Evolutionary conservation across 73 alveolate species (phyloP), one percentile per base, ranked within the genome.

Genomic region (Paramecium biaurelia): DNA sequence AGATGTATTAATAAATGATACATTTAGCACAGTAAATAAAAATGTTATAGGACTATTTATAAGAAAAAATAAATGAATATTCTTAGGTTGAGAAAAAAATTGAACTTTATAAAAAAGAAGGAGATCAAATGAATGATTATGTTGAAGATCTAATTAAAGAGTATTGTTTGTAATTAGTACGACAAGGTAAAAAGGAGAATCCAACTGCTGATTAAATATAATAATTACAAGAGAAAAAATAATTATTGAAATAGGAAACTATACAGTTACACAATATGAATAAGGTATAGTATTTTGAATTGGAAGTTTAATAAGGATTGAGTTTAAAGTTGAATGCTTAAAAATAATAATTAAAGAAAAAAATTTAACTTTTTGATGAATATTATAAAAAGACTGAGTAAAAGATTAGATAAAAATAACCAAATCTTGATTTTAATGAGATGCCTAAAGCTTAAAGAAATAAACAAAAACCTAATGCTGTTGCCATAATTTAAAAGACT

Each of bases 391-490:
- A 79, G 56, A 79, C 90, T 43, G 90, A 79, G 47, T 43, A 32
- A 24, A 79, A 79, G 47, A 43, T 79, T 2, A 79, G 74, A 20
- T 45, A 79, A 41, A 79, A 47, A 23, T 45, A 79, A 24, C 90
- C 90, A n/a, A 79, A 79, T 79, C 56, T 79, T 38, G 90, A 79
- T 79, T 79, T 79, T 9, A 47, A 47, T 79, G 90, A 79, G 28
- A 79, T 79, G 90, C 90, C 90, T 23, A 23, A 79, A 18, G 90
- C 86, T 15, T 35, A 72, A 72, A 30, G 42, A 63, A 79, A 79
- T 12, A 79, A 41, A 9, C 14, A 79, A 24, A 79, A 41, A 14
- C 56, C 45, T 9, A 30, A 43, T 30, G 90, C 90, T 79, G 72
- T 79, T 21, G 90, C 63, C 7, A 45, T 79, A 20, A 41, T 79